phyloP scores from a whole-genome alignment of 108 stramenopile species.

The Craspedostauros australis region DNA sequence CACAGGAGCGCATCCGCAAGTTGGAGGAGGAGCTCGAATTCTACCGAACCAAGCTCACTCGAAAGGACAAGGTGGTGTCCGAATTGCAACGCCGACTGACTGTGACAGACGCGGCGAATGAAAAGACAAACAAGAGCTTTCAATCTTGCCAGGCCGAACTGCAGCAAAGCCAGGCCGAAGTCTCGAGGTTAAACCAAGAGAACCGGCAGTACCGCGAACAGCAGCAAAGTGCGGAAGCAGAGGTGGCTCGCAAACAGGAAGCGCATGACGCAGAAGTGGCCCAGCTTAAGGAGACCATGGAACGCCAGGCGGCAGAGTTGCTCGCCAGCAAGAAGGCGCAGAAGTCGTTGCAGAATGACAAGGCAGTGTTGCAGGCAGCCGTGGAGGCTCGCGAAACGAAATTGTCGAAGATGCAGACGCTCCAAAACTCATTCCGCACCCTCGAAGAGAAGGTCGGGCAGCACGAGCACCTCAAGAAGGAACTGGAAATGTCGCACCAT shows the following conservation, averaged over 20 bases:
- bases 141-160: conserved; percentile 20
- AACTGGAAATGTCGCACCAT: conserved; percentile 20
- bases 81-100: conserved; percentile 41
- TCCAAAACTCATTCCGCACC: conserved; percentile 23
- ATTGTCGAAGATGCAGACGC: conserved; percentile 38
- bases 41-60: conserved; percentile 16
- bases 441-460: conserved; percentile 22
- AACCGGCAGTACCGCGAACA: conserved; percentile 12
- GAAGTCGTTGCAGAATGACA: conserved; percentile 64
- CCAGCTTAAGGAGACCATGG: neutral
- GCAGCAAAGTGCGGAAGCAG: conserved; percentile 6
- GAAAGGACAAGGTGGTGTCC: conserved; percentile 30
- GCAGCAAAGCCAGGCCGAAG: conserved; percentile 11
- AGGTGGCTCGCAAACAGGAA: conserved; percentile 2
- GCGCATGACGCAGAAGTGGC: conserved; percentile 5
- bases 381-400: conserved; percentile 74
- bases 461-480: conserved; percentile 14
- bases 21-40: conserved; percentile 28
- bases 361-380: conserved; percentile 64
- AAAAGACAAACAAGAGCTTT: conserved; percentile 28
- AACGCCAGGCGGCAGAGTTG: conserved; percentile 18
- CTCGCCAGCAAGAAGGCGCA: conserved; percentile 56
- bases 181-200: conserved; percentile 6
- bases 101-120: conserved; percentile 25
- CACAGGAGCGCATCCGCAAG: conserved; percentile 1